Base-by-base conservation (phyloP, 139 green algal genomes). In the Asterochloris erici region DNA sequence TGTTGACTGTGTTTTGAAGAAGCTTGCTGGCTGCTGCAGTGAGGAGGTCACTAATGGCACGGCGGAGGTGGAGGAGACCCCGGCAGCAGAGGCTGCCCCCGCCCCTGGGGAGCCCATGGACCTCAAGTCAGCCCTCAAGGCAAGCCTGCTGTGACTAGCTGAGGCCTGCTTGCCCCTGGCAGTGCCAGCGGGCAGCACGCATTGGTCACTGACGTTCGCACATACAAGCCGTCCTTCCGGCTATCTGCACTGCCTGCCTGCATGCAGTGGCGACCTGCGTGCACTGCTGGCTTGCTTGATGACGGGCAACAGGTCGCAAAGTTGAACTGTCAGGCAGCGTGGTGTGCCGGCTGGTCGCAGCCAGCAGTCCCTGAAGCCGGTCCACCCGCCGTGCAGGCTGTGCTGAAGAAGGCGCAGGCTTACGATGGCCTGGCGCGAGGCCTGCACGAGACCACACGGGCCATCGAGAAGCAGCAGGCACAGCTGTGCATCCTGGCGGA, bases 371-470 rank as follows among this genome's bases (percentile, higher is more conserved):
- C 6, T 54, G 38, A 54, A 10, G 38, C 38, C 6, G 38, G 66
- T 73, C 6, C 23, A 78, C 73, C 62, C n/a, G 11, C 38, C 38
- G 4, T 79, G 63, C 85, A 93, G 89, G 81, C 95, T 81, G 96
- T 99, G 73, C 91, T 99, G 79, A 99, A 99, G 92, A 99, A 99
- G 93, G 90, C 96, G 9, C 90, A 99, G 81, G 96, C 95, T 21
- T 93, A 98, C 88, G 97, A 99, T 84, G 97, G 97, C 70, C 94
- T 99, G 79, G 83, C 92, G 47, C 92, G 97, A 62, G 97, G 97
- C 79, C 94, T 99, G 83, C 93, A 97, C 82, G 97, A 99, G 93
- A 91, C 86, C 29, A 87, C 83, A 74, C 92, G 85, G 38, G 85
- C 94, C 29, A 93, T 98, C 28, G 93, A 97, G 88, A 89, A 92